These are phyloP conservation scores for Gnaphalium uliginosum DNA, from an alignment of 129 eudicot genomes.

Conservation along the genomic window DNA sequence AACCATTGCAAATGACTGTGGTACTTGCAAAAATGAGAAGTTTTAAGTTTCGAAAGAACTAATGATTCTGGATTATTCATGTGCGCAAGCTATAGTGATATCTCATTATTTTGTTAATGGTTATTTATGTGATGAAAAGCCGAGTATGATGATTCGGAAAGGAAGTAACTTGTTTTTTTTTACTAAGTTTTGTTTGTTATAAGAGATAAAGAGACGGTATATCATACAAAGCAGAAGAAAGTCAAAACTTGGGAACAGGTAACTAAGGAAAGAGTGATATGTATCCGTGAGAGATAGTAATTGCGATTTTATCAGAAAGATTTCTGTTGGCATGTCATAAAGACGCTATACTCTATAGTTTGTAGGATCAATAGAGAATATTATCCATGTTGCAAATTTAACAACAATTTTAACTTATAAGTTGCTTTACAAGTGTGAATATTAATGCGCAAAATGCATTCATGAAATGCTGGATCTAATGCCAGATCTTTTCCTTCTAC, in stretches of 20 bases:
- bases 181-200: slow-evolving; percentile 12
- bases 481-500: slow-evolving; percentile 28
- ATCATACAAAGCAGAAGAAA: neutral
- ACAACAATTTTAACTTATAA: neutral
- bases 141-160: neutral
- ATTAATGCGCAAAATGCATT: neutral
- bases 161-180: slow-evolving; percentile 1
- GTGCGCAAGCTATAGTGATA: neutral
- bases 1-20: neutral
- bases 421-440: neutral
- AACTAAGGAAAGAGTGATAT: slow-evolving; percentile 9
- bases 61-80: neutral
- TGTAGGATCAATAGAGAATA: neutral
- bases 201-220: neutral
- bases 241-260: slow-evolving; percentile 2
- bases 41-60: neutral
- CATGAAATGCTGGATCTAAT: slow-evolving; percentile 2
- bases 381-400: neutral
- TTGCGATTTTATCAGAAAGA: neutral
- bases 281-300: neutral
- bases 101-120: neutral
- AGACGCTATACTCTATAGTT: neutral
- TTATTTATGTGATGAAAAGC: neutral
- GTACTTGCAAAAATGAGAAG: neutral
- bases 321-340: neutral